Base-by-base conservation (phyloP, 164 flowering plant genomes). In the Nymphaea thermarum region DNA sequence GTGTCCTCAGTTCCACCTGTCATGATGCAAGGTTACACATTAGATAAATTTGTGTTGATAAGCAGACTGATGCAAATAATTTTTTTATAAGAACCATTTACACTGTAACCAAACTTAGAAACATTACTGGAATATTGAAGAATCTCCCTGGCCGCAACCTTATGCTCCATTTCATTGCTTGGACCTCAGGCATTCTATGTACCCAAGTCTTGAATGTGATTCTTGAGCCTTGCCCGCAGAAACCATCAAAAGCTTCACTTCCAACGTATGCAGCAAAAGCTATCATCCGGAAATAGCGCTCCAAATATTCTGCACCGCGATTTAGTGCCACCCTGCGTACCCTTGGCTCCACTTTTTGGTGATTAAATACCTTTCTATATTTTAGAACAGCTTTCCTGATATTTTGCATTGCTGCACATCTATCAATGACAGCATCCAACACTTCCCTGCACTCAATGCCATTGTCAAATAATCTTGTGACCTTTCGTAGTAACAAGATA, bases 91-190 rank as follows among this genome's bases (percentile, higher is more conserved):
- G 36, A 25, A 25, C 36, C 36, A 25, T 25, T 25, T 1, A 25
- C 36, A 25, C 1, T 25, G 1, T 25, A 25, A 25, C 36, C 36
- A 25, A 25, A 25, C 36, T 25, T 25, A 25, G 36, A 25, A 25
- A 25, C 36, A 25, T 25, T 87, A 93, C 98, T 75, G 95, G 96
- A 42, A 89, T 77, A 42, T 89, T 85, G 69, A 93, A 86, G 79
- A 93, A 90, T 70, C 93, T 73, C 64, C 98, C 98, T 61, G 98
- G 98, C 73, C 89, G 77, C 67, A 87, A 72, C 79, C 96, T 80
- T 67, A 93, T 93, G 81, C 92, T 88, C 96, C 96, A 89, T 84
- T 93, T 90, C 97, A 93, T 90, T 67, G 96, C 90, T 79, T 93
- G 96, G 67, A 85, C 94, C 78, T 93, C 98, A 43, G 96, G 91